phyloP scores from a whole-genome alignment of 1,284 basidiomycete species.

The Mrakiaceae sp. region DNA sequence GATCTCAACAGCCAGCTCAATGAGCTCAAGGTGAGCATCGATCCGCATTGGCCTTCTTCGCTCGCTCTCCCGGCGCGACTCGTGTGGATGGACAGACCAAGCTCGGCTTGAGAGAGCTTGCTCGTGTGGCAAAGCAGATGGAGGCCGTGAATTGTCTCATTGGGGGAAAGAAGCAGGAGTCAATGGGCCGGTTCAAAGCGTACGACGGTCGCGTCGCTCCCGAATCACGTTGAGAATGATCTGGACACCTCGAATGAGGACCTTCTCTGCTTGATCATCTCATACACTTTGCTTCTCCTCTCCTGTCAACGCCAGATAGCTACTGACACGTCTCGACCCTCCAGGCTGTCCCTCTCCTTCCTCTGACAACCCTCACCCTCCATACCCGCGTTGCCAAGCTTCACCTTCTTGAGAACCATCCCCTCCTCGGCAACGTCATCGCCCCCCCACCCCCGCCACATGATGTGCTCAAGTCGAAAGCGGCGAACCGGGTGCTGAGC shows the following conservation, averaged over 20 bases:
- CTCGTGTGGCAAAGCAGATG: too few relatives aligned
- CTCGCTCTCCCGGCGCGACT: neutral
- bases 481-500: constrained; percentile 13
- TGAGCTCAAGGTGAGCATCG: constrained; percentile 4
- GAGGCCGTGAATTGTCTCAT: too few relatives aligned
- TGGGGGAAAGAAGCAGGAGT: too few relatives aligned
- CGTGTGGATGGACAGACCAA: too few relatives aligned
- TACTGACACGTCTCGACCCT: neutral
- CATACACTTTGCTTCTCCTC: neutral
- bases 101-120: too few relatives aligned
- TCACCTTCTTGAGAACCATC: constrained; percentile 7
- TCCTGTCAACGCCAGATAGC: neutral
- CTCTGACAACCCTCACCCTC: constrained; percentile 1
- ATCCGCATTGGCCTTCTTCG: neutral
- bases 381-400: constrained; percentile 10
- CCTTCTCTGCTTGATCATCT: too few relatives aligned
- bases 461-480: constrained; percentile 5
- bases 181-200: too few relatives aligned
- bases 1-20: neutral
- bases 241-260: too few relatives aligned
- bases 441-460: neutral
- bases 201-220: too few relatives aligned
- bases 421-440: constrained; percentile 6
- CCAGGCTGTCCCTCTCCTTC: constrained; percentile 6
- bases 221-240: too few relatives aligned